phyloP scores from a whole-genome alignment of 768 basidiomycete genomes.

The Russula ochroleuca region DNA sequence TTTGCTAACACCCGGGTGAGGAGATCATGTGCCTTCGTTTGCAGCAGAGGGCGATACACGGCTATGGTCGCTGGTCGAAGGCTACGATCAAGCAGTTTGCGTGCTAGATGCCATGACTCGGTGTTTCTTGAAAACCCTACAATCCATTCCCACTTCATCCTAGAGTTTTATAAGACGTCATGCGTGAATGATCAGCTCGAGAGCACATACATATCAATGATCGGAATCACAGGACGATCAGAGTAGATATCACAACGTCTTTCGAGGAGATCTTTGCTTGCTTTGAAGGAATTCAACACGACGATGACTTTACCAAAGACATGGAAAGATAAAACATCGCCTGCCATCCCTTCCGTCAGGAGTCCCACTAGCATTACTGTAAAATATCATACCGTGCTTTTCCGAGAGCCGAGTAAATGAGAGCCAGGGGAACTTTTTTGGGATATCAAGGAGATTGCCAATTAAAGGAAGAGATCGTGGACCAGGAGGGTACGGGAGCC shows the following conservation, averaged over 20 bases:
- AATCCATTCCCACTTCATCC: conserved; percentile 10
- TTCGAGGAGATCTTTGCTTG: conserved; percentile 47
- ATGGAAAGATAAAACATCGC: conserved; percentile 26
- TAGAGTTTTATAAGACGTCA: neutral
- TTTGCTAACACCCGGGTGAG: neutral
- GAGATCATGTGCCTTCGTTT: neutral
- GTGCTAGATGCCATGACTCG: conserved; percentile 1
- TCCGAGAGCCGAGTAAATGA: neutral
- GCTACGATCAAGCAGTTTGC: conserved; percentile 14
- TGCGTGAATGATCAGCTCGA: neutral
- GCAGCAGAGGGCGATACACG: conserved; percentile 5
- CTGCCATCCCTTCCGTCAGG: neutral
- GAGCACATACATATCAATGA: conserved; percentile 12
- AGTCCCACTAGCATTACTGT: neutral
- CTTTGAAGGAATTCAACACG: conserved; percentile 45
- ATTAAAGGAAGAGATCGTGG: conserved; percentile 12
- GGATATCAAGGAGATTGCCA: conserved; percentile 16
- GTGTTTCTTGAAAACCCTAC: neutral
- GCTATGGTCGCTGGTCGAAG: neutral
- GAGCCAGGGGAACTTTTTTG: conserved; percentile 15
- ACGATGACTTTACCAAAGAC: conserved; percentile 47
- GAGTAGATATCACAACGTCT: conserved; percentile 43
- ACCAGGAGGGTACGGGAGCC: conserved; percentile 15
- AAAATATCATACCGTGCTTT: neutral
- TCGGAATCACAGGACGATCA: conserved; percentile 1